These are phyloP conservation scores for Lactarius deliciosus DNA, from an alignment of 768 basidiomycete genomes.

Conservation along the genomic window DNA sequence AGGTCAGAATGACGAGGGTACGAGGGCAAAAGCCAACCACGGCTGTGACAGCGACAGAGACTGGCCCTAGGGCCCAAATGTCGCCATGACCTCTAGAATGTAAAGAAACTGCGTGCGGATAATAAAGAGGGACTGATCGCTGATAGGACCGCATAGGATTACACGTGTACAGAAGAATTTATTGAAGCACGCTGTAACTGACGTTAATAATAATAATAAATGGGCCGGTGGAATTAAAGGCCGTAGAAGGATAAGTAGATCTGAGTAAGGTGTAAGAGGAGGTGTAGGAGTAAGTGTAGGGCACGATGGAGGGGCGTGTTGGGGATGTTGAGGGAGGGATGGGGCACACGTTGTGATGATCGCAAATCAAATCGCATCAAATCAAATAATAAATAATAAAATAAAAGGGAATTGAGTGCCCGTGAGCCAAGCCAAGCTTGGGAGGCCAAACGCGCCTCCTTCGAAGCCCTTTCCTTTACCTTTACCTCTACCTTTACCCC, in stretches of 20 bases:
- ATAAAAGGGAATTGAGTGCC: too few relatives aligned
- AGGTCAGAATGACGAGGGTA: conserved; percentile 9
- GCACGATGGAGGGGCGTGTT: conserved; percentile 23
- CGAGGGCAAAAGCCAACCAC: neutral
- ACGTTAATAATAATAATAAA: conserved; percentile 12
- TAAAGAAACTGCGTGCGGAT: conserved; percentile 13
- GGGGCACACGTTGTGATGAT: conserved; percentile 66
- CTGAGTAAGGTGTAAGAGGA: conserved; percentile 1
- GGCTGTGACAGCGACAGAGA: conserved; percentile 1
- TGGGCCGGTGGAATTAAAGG: neutral
- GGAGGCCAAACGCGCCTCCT: neutral
- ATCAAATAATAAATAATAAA: conserved; percentile 5
- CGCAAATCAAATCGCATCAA: conserved; percentile 4
- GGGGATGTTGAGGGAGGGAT: conserved; percentile 19
- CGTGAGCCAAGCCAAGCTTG: too few relatives aligned
- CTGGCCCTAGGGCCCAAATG: conserved; percentile 5
- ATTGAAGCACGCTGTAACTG: conserved; percentile 18
- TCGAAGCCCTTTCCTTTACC: conserved; percentile 36
- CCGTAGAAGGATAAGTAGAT: neutral
- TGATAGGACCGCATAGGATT: conserved; percentile 12
- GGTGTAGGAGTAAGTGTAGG: conserved; percentile 3
- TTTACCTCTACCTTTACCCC: conserved; percentile 57
- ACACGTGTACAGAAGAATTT: conserved; percentile 17
- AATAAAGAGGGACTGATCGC: conserved; percentile 22
- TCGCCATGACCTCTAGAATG: neutral